phyloP scores from a whole-genome alignment of 257 asterid species.

The Ehretia macrophylla region DNA sequence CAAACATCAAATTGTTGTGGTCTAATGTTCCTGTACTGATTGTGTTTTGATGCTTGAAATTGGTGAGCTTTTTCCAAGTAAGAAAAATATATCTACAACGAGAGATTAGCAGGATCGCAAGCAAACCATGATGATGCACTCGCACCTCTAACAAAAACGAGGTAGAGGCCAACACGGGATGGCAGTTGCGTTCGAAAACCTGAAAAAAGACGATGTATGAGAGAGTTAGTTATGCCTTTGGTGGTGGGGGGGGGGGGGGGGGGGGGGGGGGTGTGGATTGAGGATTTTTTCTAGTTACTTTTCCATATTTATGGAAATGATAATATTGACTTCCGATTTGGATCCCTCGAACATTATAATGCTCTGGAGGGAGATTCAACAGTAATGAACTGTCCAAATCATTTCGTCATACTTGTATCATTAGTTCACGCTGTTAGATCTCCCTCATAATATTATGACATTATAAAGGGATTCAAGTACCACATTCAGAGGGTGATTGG shows the following conservation, averaged over 20 bases:
- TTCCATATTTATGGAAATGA: too few relatives aligned
- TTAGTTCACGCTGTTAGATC: too few relatives aligned
- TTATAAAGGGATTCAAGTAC: too few relatives aligned
- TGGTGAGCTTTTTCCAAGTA: not conserved
- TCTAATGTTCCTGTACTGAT: not conserved
- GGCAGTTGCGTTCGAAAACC: slow-evolving; percentile 14
- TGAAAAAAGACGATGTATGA: slow-evolving; percentile 8
- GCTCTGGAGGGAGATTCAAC: too few relatives aligned
- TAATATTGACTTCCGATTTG: too few relatives aligned
- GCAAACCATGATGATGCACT: slow-evolving; percentile 13
- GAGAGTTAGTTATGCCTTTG: not conserved
- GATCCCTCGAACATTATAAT: too few relatives aligned
- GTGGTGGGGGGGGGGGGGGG: not conserved
- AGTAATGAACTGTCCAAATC: too few relatives aligned
- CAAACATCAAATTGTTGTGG: not conserved
- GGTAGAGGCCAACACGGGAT: slow-evolving; percentile 25
- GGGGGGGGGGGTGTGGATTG: not conserved
- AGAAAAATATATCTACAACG: slow-evolving; percentile 19
- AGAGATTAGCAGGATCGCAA: slow-evolving; percentile 11
- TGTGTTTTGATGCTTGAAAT: not conserved
- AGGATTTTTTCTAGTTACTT: not conserved
- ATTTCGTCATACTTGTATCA: too few relatives aligned
- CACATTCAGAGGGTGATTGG: too few relatives aligned
- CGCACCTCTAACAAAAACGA: slow-evolving; percentile 35
- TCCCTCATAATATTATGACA: too few relatives aligned